Evolutionary conservation across 208 protist genomes (phyloP).

Genomic region (Trypanosoma melophagium): DNA sequence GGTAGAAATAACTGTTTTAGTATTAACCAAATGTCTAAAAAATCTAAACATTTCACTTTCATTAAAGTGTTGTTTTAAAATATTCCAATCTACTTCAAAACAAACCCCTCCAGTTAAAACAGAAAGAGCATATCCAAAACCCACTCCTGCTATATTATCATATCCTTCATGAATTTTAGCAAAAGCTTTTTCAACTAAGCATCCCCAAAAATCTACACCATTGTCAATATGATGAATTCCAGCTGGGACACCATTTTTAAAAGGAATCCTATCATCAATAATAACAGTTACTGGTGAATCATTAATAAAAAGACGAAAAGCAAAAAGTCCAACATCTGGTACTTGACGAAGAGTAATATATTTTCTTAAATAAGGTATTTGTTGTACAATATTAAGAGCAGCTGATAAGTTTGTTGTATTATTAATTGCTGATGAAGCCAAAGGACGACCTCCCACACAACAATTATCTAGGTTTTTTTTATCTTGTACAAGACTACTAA

Average conservation of each 20-base stretch:
- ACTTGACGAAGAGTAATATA: conserved; percentile 33
- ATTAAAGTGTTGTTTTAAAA: conserved; percentile 18
- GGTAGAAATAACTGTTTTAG: conserved; percentile 25
- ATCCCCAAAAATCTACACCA: conserved; percentile 51
- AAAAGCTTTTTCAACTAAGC: conserved; percentile 69
- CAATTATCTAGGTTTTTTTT: conserved; percentile 15
- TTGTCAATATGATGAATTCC: conserved; percentile 36
- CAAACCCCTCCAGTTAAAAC: conserved; percentile 59
- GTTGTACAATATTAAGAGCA: conserved; percentile 51
- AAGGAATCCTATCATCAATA: conserved; percentile 66
- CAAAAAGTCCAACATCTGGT: conserved; percentile 34
- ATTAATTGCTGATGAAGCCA: conserved; percentile 36
- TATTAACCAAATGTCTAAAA: conserved; percentile 21
- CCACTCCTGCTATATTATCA: conserved; percentile 41
- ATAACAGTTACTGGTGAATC: conserved; percentile 36
- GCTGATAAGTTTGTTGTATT: conserved; percentile 51
- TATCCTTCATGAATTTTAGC: conserved; percentile 68
- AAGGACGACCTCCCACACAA: conserved; percentile 24
- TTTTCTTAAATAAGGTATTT: conserved; percentile 26
- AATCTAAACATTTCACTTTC: conserved; percentile 36
- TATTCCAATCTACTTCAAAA: conserved; percentile 47
- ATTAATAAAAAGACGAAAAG: conserved; percentile 37
- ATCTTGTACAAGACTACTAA: conserved; percentile 22
- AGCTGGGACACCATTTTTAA: conserved; percentile 26
- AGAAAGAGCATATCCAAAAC: conserved; percentile 46